Percentiles rank a stretch among this genome's conserved stretches.
phyloP scores from a whole-genome alignment of 192 early-diverging fungal genomes.

The Backusella sp. region DNA sequence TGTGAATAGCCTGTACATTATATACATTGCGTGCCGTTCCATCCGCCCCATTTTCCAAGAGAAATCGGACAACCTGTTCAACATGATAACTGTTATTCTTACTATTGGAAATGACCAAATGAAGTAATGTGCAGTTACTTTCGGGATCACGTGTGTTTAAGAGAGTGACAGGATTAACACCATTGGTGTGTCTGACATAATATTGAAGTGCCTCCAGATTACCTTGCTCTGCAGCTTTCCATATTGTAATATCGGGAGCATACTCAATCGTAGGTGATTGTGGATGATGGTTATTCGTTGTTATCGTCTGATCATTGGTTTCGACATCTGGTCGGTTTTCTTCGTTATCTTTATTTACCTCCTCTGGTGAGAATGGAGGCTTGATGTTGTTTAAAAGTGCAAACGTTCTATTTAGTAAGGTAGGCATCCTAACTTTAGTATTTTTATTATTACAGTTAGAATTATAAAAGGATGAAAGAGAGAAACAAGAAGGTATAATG shows the following conservation, averaged over 20 bases:
- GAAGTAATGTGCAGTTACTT: conserved; percentile 28
- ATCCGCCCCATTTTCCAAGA: conserved; percentile 30
- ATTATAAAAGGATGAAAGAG: background rate
- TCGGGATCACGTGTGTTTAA: conserved; percentile 31
- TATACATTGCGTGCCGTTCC: conserved; percentile 19
- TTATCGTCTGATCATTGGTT: background rate
- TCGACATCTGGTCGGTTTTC: background rate
- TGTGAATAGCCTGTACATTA: conserved; percentile 31
- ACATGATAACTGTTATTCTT: background rate
- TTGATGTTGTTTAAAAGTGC: conserved; percentile 15
- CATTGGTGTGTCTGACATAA: conserved; percentile 11
- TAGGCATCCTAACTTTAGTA: conserved; percentile 11
- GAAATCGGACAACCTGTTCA: background rate
- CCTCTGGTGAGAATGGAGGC: conserved; percentile 1
- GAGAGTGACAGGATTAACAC: background rate
- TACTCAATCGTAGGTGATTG: background rate
- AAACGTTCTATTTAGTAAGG: conserved; percentile 18
- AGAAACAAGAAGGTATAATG: background rate
- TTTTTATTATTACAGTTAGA: background rate
- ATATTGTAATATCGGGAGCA: conserved; percentile 19
- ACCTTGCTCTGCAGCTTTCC: conserved; percentile 31
- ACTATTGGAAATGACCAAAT: conserved; percentile 18
- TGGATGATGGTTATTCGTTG: background rate
- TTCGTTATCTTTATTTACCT: background rate
- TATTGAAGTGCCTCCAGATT: conserved; percentile 27